A percentile compares a stretch with the other conserved stretches of the same genome.
phyloP scores from a whole-genome alignment of 306 rosid genomes.

The Castanopsis chinensis region DNA sequence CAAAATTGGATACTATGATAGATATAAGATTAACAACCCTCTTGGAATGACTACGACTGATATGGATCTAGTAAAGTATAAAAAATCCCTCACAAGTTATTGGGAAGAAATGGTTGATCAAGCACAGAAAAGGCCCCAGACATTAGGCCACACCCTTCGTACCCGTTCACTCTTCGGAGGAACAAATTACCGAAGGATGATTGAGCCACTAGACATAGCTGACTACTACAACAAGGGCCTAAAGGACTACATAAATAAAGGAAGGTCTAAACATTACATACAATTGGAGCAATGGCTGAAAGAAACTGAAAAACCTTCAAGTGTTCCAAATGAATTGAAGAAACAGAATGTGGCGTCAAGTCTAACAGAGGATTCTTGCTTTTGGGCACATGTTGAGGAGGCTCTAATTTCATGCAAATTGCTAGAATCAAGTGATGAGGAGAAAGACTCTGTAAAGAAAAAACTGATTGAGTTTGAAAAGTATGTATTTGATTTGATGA shows the following conservation, averaged over 20 bases:
- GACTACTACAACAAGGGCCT: constrained; percentile 24
- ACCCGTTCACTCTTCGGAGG: constrained; percentile 46
- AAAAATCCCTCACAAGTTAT: constrained; percentile 35
- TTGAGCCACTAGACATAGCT: constrained; percentile 64
- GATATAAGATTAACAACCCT: constrained; percentile 14
- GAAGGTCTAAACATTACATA: constrained; percentile 41
- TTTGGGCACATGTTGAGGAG: constrained; percentile 73
- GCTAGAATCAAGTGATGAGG: not conserved
- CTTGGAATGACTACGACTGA: not conserved
- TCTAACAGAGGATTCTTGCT: constrained; percentile 65
- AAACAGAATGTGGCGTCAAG: constrained; percentile 21
- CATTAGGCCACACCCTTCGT: constrained; percentile 22
- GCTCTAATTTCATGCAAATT: constrained; percentile 31
- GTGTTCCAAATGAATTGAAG: not conserved
- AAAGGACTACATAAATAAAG: not conserved
- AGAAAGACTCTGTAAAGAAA: not conserved
- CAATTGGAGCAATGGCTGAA: constrained; percentile 43
- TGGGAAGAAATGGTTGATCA: constrained; percentile 52
- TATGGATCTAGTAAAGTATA: not conserved
- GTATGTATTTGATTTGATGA: constrained; percentile 35
- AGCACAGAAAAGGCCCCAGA: constrained; percentile 42
- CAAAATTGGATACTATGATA: constrained; percentile 52
- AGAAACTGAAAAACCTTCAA: not conserved
- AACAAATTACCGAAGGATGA: constrained; percentile 54
- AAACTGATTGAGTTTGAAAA: constrained; percentile 41